A percentile compares a stretch with the other conserved stretches of the same genome.
Conservation (phyloP, 345 rosid genomes). For the Moricandia arvensis region DNA sequence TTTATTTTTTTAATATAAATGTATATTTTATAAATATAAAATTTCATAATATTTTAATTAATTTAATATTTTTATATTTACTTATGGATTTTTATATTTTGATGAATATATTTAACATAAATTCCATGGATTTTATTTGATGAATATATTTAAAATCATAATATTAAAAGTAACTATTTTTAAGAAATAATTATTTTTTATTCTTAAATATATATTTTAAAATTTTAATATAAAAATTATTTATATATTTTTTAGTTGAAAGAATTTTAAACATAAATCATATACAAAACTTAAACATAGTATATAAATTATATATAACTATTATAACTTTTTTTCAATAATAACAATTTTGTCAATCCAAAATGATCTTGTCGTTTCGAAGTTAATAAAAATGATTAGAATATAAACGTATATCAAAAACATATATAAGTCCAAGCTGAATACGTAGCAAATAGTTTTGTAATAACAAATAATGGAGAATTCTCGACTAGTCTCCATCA, state of each 20-base stretch:
- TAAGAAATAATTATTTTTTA: not conserved
- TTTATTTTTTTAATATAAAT: not conserved
- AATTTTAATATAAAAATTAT: not conserved
- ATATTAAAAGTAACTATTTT: not conserved
- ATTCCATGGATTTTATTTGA: not conserved
- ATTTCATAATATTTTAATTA: no score
- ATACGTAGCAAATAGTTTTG: not conserved
- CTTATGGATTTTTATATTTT: no score
- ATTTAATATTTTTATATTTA: no score
- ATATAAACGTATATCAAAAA: not conserved
- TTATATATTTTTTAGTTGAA: not conserved
- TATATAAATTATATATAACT: no score
- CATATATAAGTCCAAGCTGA: not conserved
- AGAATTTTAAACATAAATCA: no score
- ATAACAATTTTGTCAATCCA: not conserved
- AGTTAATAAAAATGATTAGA: no score
- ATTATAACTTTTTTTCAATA: no score
- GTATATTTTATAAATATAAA: not conserved
- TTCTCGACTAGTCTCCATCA: not conserved
- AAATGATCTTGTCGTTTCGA: not conserved
- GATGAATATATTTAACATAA: no score
- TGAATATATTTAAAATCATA: not conserved
- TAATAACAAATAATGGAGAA: conserved; percentile 14
- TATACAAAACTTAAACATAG: not conserved
- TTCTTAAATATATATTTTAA: not conserved